These are phyloP conservation scores for Cyclotella choctawhatcheeana DNA, from an alignment of 108 stramenopile species.

Conservation along the genomic window DNA sequence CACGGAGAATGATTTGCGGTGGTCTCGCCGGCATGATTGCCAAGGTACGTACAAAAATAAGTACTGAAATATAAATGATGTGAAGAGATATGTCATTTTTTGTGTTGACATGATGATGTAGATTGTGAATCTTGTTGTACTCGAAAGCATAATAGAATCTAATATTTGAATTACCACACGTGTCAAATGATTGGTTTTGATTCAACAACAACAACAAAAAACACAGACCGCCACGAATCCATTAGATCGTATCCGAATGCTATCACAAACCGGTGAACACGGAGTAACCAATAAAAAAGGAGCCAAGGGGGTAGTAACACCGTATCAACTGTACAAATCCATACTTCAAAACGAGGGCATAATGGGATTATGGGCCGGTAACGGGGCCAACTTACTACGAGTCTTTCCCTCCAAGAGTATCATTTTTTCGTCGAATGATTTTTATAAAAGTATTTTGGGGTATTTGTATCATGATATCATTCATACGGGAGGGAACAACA, in stretches of 20 bases:
- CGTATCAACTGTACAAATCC: conserved; percentile 62
- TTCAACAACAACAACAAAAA: background rate
- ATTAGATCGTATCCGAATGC: conserved; percentile 88
- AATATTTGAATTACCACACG: background rate
- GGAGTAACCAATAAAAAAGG: too few species aligned
- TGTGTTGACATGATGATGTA: too few species aligned
- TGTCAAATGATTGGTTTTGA: too few species aligned
- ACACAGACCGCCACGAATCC: conserved; percentile 84
- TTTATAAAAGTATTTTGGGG: conserved; percentile 59
- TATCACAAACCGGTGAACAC: conserved; percentile 89
- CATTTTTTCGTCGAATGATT: conserved; percentile 83
- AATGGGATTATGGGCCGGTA: conserved; percentile 89
- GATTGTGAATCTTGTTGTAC: background rate
- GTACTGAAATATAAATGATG: too few species aligned
- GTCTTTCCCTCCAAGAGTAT: conserved; percentile 89
- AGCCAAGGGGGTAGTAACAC: conserved; percentile 21
- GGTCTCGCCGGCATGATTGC: conserved; percentile 92
- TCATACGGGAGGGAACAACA: background rate
- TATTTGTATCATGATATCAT: conserved; percentile 27
- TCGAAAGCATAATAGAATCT: background rate
- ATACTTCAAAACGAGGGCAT: conserved; percentile 85
- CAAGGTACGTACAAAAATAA: conserved; percentile 49
- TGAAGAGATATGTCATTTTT: too few species aligned
- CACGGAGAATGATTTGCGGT: conserved; percentile 84
- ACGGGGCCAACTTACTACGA: conserved; percentile 87